A percentile compares a stretch with the other conserved stretches of the same genome.
Evolutionary conservation across 495 filamentous ascomycete species (phyloP).

Genomic region (Immersiella caudata): DNA sequence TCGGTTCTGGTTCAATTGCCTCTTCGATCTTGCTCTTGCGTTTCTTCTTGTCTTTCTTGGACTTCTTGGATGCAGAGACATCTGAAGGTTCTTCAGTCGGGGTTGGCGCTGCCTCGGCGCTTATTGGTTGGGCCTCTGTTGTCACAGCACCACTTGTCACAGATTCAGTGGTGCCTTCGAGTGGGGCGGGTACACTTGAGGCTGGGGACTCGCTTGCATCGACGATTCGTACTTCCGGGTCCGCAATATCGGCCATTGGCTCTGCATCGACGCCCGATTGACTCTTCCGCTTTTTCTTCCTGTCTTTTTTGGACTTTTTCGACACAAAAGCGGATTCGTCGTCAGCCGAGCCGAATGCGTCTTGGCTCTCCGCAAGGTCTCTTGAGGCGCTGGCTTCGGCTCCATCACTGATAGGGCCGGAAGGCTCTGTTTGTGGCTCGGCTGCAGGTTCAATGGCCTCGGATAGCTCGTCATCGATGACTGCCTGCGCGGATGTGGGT

Average conservation of each 20-base stretch:
- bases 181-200: constrained; percentile 25
- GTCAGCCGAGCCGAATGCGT: background rate
- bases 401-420: background rate
- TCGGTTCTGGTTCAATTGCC: constrained; percentile 1
- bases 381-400: background rate
- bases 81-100: constrained; percentile 16
- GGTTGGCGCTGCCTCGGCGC: constrained; percentile 19
- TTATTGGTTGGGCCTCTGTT: constrained; percentile 30
- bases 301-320: constrained; percentile 43
- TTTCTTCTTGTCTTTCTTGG: constrained; percentile 34
- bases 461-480: background rate
- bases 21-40: constrained; percentile 24
- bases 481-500: background rate
- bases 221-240: constrained; percentile 16
- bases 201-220: constrained; percentile 16
- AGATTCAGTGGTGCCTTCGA: constrained; percentile 30
- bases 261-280: constrained; percentile 26
- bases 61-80: constrained; percentile 16
- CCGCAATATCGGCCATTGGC: constrained; percentile 13
- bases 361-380: background rate
- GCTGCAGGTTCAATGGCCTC: background rate
- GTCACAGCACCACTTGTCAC: constrained; percentile 33
- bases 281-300: constrained; percentile 39
- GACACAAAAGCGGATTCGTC: constrained; percentile 11
- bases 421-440: background rate